A percentile compares a stretch with the other conserved stretches of the same genome.
These are phyloP conservation scores for Fistulifera solaris DNA, from an alignment of 108 stramenopile species.

Conservation along the genomic window DNA sequence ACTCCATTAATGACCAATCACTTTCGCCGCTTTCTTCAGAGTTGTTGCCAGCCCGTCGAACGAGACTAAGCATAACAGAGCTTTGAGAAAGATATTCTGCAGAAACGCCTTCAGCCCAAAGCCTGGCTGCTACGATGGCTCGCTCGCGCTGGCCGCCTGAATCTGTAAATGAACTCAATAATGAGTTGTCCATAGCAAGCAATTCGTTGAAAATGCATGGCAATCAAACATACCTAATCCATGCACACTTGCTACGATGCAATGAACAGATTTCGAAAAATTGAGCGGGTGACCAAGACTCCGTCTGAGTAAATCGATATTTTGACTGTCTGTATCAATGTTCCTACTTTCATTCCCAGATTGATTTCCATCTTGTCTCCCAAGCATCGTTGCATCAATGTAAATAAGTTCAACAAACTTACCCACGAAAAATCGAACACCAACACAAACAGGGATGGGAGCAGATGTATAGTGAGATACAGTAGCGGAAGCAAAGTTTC, in stretches of 20 bases:
- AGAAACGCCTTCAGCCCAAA: conserved; percentile 62
- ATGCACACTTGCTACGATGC: conserved; percentile 49
- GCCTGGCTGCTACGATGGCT: conserved; percentile 40
- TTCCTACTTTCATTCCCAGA: conserved; percentile 1
- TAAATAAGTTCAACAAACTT: conserved; percentile 61
- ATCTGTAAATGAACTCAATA: conserved; percentile 19
- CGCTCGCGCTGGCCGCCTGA: conserved; percentile 33
- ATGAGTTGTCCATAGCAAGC: too few relatives aligned
- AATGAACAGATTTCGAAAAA: conserved; percentile 25
- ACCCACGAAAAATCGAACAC: conserved; percentile 52
- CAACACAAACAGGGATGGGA: conserved; percentile 55
- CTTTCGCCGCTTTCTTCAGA: conserved; percentile 10
- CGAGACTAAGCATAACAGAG: conserved; percentile 50
- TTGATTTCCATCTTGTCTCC: conserved; percentile 13
- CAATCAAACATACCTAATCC: conserved; percentile 14
- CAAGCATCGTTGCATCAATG: conserved; percentile 25
- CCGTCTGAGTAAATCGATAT: conserved; percentile 30
- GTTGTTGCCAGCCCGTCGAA: conserved; percentile 29
- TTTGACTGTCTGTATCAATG: conserved; percentile 11
- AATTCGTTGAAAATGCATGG: too few relatives aligned
- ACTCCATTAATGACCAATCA: conserved; percentile 48
- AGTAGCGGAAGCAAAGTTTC: conserved; percentile 52
- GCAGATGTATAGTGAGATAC: conserved; percentile 44
- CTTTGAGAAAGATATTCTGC: conserved; percentile 71
- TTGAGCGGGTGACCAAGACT: conserved; percentile 53